Evolutionary conservation across 2,329 filamentous ascomycete species (phyloP).

Genomic region (Aspergillus latus): DNA sequence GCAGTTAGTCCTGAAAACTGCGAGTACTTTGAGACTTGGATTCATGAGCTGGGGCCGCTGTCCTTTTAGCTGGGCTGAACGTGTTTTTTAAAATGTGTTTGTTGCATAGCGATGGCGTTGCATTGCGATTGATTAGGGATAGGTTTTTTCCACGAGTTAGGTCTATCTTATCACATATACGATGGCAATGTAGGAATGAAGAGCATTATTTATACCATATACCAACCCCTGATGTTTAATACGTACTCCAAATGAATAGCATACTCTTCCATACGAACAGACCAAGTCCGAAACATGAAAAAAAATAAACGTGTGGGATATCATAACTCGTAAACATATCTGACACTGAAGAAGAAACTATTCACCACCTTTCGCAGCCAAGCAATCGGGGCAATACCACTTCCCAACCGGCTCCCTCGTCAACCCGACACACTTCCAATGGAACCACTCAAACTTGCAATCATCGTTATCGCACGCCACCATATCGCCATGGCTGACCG

Average conservation of each 20-base stretch:
- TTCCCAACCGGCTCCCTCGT: constrained; percentile 59
- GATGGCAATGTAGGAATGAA: neutral
- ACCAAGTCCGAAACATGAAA: neutral
- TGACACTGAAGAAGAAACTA: neutral
- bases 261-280: too few relatives aligned
- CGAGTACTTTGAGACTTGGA: constrained; percentile 87
- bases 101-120: constrained; percentile 45
- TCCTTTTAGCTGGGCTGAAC: constrained; percentile 16
- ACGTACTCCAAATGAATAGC: too few relatives aligned
- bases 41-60: constrained; percentile 38
- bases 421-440: constrained; percentile 63
- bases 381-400: constrained; percentile 58
- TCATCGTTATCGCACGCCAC: constrained; percentile 66
- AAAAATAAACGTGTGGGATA: neutral
- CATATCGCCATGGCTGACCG: constrained; percentile 66
- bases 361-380: constrained; percentile 25
- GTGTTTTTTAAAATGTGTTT: constrained; percentile 15
- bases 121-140: constrained; percentile 14
- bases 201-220: too few relatives aligned
- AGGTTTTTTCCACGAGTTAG: neutral
- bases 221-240: too few relatives aligned
- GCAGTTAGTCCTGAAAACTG: constrained; percentile 88
- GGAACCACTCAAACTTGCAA: constrained; percentile 67
- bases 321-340: constrained; percentile 5
- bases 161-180: neutral